Base-by-base conservation (phyloP, 306 rosid genomes). In the Cucumis hystrix region DNA sequence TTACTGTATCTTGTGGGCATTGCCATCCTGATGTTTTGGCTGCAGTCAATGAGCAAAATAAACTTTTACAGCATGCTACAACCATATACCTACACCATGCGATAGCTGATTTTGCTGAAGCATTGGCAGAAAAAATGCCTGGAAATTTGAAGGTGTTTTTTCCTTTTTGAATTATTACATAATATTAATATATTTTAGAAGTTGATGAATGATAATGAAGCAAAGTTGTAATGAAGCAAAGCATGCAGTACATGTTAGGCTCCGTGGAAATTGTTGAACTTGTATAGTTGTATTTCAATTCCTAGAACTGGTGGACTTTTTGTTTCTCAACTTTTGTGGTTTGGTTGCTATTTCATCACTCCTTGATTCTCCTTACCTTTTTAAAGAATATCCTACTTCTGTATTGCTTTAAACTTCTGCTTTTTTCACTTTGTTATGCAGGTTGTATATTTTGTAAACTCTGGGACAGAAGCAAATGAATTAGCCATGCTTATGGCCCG, bases 1-100 rank as follows among this genome's bases (percentile, higher is more conserved):
- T 94, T n/a, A 94, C 98, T 25, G 93, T 94, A 64, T 94, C 98
- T 61, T 89, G 96, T 63, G 97, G 98, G 60, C 98, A 94, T 86
- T 94, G 98, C 78, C 97, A 94, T 79, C 98, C 97, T 10, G 87
- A 87, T 10, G 45, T 94, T 80, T 66, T 94, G 58, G 80, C 86
- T 76, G 97, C 97, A 28, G 85, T 87, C 61, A 65, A 30, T 55
- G 92, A 92, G 83, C 98, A 94, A 83, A 92, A 84, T 85, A 84
- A 83, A 78, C 96, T 93, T 86, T 87, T 93, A 52, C 98, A 93
- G 85, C 92, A 86, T 85, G 92, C 98, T 39, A 89, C 96, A 23
- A 91, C 98, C 75, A 89, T 91, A 17, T 93, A 91, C 82, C 86
- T 93, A 37, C 87, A 93, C 76, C 96, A 93, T 28, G 73, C 89